These are phyloP conservation scores for Trichocomaceae sp. DNA, from an alignment of 2,329 filamentous ascomycete genomes.

Conservation along the genomic window DNA sequence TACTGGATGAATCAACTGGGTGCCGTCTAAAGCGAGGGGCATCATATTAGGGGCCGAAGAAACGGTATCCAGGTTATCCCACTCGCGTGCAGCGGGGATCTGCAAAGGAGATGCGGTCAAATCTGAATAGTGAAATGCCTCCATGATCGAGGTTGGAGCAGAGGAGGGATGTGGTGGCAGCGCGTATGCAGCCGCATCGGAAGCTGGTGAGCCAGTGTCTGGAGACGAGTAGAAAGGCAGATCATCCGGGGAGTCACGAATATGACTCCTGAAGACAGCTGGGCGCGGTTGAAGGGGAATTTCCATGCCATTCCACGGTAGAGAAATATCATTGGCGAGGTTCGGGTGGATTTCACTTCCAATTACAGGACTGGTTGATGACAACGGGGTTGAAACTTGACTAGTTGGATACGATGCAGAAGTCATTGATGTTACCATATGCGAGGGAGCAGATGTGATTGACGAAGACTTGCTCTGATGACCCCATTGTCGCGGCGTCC, in stretches of 20 bases:
- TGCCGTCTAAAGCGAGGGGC: constrained; percentile 29
- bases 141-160: constrained; percentile 29
- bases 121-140: constrained; percentile 29
- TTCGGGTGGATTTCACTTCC: constrained; percentile 23
- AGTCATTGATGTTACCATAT: constrained; percentile 19
- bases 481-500: constrained; percentile 20
- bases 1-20: constrained; percentile 33
- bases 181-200: constrained; percentile 30
- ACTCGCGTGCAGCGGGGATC: constrained; percentile 26
- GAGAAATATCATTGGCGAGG: constrained; percentile 25
- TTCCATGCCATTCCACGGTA: constrained; percentile 34
- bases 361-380: constrained; percentile 31
- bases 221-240: constrained; percentile 39
- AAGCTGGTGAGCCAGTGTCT: constrained; percentile 39
- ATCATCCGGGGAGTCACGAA: constrained; percentile 34
- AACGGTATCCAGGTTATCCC: constrained; percentile 27
- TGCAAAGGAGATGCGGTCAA: constrained; percentile 30
- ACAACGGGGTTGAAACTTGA: constrained; percentile 29
- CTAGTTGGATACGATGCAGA: constrained; percentile 21
- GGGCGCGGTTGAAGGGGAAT: constrained; percentile 26
- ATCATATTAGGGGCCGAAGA: constrained; percentile 27
- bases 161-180: constrained; percentile 22
- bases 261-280: constrained; percentile 26
- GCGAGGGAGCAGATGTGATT: constrained; percentile 18
- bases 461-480: constrained; percentile 19